A percentile compares a stretch with the other conserved stretches of the same genome.
Conservation (phyloP, 2,329 filamentous ascomycete species). For the Penicillium crustosum region DNA sequence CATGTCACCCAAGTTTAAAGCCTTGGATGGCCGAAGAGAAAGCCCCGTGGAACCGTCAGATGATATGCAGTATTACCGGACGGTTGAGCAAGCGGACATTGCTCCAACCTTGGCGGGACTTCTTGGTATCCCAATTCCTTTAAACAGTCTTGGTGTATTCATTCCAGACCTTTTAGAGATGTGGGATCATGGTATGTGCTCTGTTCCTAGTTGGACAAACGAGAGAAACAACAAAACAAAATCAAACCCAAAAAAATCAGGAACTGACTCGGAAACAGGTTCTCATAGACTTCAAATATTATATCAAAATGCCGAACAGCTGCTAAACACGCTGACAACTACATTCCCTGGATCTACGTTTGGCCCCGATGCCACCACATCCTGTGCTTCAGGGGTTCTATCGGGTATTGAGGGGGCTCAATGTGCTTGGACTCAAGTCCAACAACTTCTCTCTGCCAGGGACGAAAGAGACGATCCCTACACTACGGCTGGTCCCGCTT, state of each 20-base stretch:
- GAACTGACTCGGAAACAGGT: constrained; percentile 29
- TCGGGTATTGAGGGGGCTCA: constrained; percentile 58
- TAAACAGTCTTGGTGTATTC: constrained; percentile 86
- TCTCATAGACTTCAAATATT: constrained; percentile 66
- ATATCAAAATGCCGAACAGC: constrained; percentile 75
- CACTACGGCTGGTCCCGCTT: constrained; percentile 23
- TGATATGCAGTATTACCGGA: constrained; percentile 80
- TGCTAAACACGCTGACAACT: constrained; percentile 72
- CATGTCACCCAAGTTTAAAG: constrained; percentile 76
- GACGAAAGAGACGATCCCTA: constrained; percentile 14
- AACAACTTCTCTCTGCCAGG: constrained; percentile 22
- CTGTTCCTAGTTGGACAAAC: neutral
- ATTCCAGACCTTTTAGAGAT: constrained; percentile 76
- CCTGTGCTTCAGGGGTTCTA: constrained; percentile 25
- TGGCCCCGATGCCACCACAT: constrained; percentile 25
- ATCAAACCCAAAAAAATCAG: neutral
- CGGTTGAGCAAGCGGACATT: constrained; percentile 91
- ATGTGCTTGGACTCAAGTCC: constrained; percentile 63
- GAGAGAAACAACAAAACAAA: no score
- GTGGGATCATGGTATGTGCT: constrained; percentile 63
- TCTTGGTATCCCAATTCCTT: constrained; percentile 81
- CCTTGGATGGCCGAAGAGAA: constrained; percentile 42
- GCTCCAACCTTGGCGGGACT: constrained; percentile 84
- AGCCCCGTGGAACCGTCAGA: constrained; percentile 61
- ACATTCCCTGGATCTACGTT: constrained; percentile 64